Percentiles rank a stretch among this genome's conserved stretches.
Conservation (phyloP, 2,329 filamentous ascomycete species). For the Aspergillus fumigatus region DNA sequence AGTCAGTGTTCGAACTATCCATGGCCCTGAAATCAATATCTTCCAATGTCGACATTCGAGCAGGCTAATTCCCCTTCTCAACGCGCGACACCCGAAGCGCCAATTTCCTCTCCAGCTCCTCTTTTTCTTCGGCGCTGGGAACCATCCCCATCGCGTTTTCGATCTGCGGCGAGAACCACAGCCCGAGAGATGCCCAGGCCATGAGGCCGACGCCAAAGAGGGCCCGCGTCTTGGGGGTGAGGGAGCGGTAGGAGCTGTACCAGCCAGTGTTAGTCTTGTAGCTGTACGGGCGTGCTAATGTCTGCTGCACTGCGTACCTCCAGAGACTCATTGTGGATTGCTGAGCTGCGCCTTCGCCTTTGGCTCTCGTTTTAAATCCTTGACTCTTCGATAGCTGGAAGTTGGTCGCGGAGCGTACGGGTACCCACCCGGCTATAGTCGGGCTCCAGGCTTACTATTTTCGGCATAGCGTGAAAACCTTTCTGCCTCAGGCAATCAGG, state of each 20-base stretch:
- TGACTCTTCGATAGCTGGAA: neutral
- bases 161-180: constrained; percentile 67
- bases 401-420: neutral
- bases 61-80: constrained; percentile 22
- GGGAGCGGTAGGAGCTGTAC: constrained; percentile 63
- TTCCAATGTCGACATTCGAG: too few relatives aligned
- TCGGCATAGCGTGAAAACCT: neutral
- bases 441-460: neutral
- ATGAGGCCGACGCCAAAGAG: constrained; percentile 70
- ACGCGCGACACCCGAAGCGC: constrained; percentile 31
- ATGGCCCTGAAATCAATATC: too few relatives aligned
- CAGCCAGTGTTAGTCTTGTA: neutral
- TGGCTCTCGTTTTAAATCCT: neutral
- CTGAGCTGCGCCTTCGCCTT: neutral
- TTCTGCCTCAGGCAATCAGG: neutral
- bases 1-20: too few relatives aligned
- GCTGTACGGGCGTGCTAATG: neutral
- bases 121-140: constrained; percentile 68
- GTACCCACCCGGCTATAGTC: too few relatives aligned
- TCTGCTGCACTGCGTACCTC: constrained; percentile 25
- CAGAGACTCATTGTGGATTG: constrained; percentile 32
- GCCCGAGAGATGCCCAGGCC: constrained; percentile 67
- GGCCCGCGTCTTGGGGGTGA: constrained; percentile 66
- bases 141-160: constrained; percentile 70
- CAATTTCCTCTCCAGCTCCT: constrained; percentile 52